Percentiles rank a stretch among this genome's conserved stretches.
These are phyloP conservation scores for Camellia oleifera DNA, from an alignment of 179 eudicot species.

Conservation along the genomic window DNA sequence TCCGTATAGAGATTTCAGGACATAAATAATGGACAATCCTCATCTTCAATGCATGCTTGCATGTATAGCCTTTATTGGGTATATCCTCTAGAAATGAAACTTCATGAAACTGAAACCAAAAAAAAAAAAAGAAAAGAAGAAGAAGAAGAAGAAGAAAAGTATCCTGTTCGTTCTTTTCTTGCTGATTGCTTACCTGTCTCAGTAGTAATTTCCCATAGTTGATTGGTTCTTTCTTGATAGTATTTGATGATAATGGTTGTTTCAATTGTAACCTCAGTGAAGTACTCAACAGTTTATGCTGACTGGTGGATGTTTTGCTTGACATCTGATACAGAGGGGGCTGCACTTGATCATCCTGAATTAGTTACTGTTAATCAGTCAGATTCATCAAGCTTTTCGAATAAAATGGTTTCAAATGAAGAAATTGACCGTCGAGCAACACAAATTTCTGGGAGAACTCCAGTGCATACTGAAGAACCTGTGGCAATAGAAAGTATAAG, in stretches of 20 bases:
- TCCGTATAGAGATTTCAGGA: too few relatives aligned
- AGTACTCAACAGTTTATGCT: neutral
- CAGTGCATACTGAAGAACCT: slow-evolving; percentile 15
- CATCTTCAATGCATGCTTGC: too few relatives aligned
- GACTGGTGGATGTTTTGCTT: neutral
- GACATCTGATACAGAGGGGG: slow-evolving; percentile 10
- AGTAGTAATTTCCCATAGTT: neutral
- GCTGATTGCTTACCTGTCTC: neutral
- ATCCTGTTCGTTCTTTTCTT: too few relatives aligned
- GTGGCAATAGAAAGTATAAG: slow-evolving; percentile 13
- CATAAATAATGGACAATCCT: too few relatives aligned
- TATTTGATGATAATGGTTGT: neutral
- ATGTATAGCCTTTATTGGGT: too few relatives aligned
- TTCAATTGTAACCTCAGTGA: neutral
- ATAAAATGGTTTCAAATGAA: neutral
- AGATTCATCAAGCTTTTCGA: neutral
- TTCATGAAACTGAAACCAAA: too few relatives aligned
- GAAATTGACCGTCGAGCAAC: slow-evolving; percentile 11
- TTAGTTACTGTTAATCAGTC: neutral
- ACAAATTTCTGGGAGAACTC: slow-evolving; percentile 12
- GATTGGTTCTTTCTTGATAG: neutral
- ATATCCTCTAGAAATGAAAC: too few relatives aligned
- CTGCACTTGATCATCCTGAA: slow-evolving; percentile 3
- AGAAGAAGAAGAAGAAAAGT: too few relatives aligned
- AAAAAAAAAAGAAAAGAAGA: too few relatives aligned